Evolutionary conservation across 805 yeast species (phyloP).

Genomic region (Wickerhamomyces ciferrii): DNA sequence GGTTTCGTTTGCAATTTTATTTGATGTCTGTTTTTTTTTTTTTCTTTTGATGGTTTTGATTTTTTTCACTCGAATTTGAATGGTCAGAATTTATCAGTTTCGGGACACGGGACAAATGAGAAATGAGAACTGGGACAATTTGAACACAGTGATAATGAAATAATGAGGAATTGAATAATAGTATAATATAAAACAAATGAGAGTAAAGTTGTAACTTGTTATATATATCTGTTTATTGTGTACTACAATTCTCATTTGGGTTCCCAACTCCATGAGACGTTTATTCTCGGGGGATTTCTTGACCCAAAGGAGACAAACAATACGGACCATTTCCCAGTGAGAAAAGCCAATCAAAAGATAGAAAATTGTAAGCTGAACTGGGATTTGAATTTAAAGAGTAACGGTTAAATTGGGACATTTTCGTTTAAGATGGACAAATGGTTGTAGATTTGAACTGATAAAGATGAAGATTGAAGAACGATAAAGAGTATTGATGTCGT

Average conservation of each 20-base stretch:
- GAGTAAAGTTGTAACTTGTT: too few relatives aligned
- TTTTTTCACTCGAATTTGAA: not conserved
- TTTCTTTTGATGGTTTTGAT: not conserved
- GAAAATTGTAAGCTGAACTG: conserved; percentile 1
- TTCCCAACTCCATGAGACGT: too few relatives aligned
- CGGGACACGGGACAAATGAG: too few relatives aligned
- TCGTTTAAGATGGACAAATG: too few relatives aligned
- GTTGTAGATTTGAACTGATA: too few relatives aligned
- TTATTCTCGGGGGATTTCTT: not conserved
- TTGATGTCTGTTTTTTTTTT: not conserved
- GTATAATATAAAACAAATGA: not conserved
- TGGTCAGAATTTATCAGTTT: not conserved
- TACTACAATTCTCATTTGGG: too few relatives aligned
- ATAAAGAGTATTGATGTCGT: too few relatives aligned
- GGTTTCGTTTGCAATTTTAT: not conserved
- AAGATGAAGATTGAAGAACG: too few relatives aligned
- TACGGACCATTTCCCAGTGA: not conserved
- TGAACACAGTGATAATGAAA: too few relatives aligned
- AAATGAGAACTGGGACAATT: not conserved
- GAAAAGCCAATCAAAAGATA: conserved; percentile 6
- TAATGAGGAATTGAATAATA: not conserved
- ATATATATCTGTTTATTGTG: too few relatives aligned
- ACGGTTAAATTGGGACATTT: too few relatives aligned
- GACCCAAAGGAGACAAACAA: not conserved
- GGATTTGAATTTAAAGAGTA: too few relatives aligned